These are phyloP conservation scores for Metarhizium robertsii DNA, from an alignment of 2,329 filamentous ascomycete genomes.

Conservation along the genomic window DNA sequence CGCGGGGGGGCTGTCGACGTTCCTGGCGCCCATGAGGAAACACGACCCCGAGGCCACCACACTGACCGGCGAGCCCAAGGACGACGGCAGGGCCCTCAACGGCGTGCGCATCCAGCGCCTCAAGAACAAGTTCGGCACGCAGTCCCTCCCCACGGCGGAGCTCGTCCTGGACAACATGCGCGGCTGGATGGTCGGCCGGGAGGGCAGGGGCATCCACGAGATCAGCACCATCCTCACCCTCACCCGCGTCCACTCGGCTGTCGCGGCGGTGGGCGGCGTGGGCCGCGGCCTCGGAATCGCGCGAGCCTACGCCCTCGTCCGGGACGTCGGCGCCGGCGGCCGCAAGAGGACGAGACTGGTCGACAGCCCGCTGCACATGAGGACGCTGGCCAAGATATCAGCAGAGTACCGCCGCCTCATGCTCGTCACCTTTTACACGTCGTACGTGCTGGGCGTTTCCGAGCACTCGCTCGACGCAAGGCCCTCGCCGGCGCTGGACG, in stretches of 20 bases:
- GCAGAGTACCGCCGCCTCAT: constrained; percentile 47
- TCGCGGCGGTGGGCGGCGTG: constrained; percentile 41
- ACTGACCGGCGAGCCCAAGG: constrained; percentile 14
- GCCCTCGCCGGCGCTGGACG: constrained; percentile 13
- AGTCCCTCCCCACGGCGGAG: constrained; percentile 62
- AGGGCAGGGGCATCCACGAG: constrained; percentile 58
- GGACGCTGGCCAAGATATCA: constrained; percentile 46
- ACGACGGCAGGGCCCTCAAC: constrained; percentile 42
- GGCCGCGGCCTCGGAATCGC: constrained; percentile 48
- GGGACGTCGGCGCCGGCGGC: constrained; percentile 37
- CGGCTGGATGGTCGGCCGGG: constrained; percentile 55
- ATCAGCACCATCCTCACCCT: constrained; percentile 62
- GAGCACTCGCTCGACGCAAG: constrained; percentile 29
- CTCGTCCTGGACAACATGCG: constrained; percentile 55
- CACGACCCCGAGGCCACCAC: constrained; percentile 23
- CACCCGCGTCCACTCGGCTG: constrained; percentile 49
- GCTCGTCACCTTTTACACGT: constrained; percentile 44
- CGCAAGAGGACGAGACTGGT: constrained; percentile 36
- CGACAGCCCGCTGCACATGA: constrained; percentile 47
- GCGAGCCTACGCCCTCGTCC: constrained; percentile 47
- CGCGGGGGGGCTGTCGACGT: constrained; percentile 44
- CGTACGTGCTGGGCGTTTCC: constrained; percentile 43
- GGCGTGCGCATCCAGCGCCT: constrained; percentile 59
- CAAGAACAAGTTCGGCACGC: constrained; percentile 66
- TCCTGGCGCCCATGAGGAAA: constrained; percentile 54